Evolutionary conservation across 805 yeast species (phyloP).

Genomic region (Starmera pachycereana): DNA sequence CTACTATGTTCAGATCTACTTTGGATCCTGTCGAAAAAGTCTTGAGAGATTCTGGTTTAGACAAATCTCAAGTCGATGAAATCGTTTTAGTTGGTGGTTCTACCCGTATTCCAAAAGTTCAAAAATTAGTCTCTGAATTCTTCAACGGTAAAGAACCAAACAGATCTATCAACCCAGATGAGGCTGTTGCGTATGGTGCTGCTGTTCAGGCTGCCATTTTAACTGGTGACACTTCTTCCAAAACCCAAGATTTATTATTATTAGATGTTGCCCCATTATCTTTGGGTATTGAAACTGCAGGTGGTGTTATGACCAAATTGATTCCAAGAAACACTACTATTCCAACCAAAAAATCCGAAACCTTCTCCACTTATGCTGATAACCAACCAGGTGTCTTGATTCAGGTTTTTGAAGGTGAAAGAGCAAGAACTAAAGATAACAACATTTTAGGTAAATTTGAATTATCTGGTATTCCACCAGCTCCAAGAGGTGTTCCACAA

Average conservation of each 20-base stretch:
- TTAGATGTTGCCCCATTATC: conserved; percentile 98
- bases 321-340: conserved; percentile 95
- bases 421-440: conserved; percentile 93
- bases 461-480: conserved; percentile 94
- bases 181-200: conserved; percentile 99
- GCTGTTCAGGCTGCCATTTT: conserved; percentile 97
- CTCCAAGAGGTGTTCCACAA: conserved; percentile 98
- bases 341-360: conserved; percentile 96
- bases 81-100: conserved; percentile 97
- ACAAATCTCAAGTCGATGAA: conserved; percentile 84
- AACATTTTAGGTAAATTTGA: conserved; percentile 96
- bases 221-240: conserved; percentile 91
- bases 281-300: conserved; percentile 96
- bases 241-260: conserved; percentile 89
- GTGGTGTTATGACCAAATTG: conserved; percentile 98
- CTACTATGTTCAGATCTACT: conserved; percentile 87
- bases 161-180: conserved; percentile 96
- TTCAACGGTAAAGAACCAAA: conserved; percentile 97
- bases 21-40: conserved; percentile 94
- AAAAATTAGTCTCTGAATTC: conserved; percentile 90
- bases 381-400: conserved; percentile 98
- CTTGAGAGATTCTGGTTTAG: conserved; percentile 80
- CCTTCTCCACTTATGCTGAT: conserved; percentile 94
- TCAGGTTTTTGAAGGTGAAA: conserved; percentile 97
- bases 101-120: conserved; percentile 96